These are phyloP conservation scores for Coniferiporia sulphurascens DNA, from an alignment of 1,284 basidiomycete genomes.

Conservation along the genomic window DNA sequence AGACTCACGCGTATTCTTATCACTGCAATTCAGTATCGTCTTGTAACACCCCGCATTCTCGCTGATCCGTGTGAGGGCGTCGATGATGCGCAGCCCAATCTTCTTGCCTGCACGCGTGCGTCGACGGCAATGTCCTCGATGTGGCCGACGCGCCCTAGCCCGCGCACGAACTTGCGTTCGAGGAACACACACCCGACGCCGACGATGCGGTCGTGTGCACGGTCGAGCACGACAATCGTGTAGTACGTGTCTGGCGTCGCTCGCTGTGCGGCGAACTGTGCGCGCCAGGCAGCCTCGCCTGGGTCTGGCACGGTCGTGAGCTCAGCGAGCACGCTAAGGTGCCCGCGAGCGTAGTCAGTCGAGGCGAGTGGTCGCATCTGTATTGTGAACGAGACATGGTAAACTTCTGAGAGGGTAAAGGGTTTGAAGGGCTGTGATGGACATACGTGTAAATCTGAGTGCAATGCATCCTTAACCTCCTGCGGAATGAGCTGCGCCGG, in stretches of 20 bases:
- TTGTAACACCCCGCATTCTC: slow-evolving; percentile 85
- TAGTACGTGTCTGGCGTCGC: slow-evolving; percentile 68
- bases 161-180: slow-evolving; percentile 90
- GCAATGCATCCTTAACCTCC: slow-evolving; percentile 53
- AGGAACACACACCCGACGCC: slow-evolving; percentile 83
- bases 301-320: slow-evolving; percentile 79
- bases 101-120: slow-evolving; percentile 81
- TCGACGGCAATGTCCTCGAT: slow-evolving; percentile 98
- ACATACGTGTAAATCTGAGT: slow-evolving; percentile 51
- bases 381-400: background rate
- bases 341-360: slow-evolving; percentile 80
- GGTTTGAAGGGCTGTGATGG: background rate
- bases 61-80: slow-evolving; percentile 76
- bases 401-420: slow-evolving; percentile 6
- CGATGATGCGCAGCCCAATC: slow-evolving; percentile 84
- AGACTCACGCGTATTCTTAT: slow-evolving; percentile 83
- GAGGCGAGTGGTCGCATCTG: slow-evolving; percentile 88
- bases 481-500: slow-evolving; percentile 59
- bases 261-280: slow-evolving; percentile 62
- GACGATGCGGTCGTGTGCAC: slow-evolving; percentile 72
- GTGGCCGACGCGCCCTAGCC: slow-evolving; percentile 81
- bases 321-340: slow-evolving; percentile 78
- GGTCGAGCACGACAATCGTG: slow-evolving; percentile 79
- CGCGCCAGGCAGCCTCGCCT: slow-evolving; percentile 61
- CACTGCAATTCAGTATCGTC: slow-evolving; percentile 94